These are phyloP conservation scores for Salix purpurea DNA, from an alignment of 345 rosid genomes.

Conservation along the genomic window DNA sequence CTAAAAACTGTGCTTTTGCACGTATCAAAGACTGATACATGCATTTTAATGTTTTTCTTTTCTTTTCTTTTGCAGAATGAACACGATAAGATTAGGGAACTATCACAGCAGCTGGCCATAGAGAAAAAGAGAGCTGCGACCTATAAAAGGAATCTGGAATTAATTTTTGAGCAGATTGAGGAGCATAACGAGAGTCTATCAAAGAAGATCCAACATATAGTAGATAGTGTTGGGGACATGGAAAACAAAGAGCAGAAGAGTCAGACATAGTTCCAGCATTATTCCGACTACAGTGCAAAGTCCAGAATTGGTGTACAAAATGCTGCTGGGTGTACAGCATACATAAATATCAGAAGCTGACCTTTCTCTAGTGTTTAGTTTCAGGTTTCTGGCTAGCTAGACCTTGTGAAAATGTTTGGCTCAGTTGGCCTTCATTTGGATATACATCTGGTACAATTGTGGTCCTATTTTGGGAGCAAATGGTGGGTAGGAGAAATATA, in stretches of 20 bases:
- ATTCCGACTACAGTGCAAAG: constrained; percentile 1
- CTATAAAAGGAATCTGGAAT: constrained; percentile 86
- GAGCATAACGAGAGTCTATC: constrained; percentile 77
- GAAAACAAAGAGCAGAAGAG: constrained; percentile 57
- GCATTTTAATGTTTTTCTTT: neutral
- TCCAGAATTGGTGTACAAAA: constrained; percentile 6
- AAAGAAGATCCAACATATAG: constrained; percentile 78
- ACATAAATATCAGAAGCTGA: neutral
- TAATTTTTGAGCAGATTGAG: constrained; percentile 86
- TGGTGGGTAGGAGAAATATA: constrained; percentile 4
- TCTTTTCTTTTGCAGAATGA: constrained; percentile 53
- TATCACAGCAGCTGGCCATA: constrained; percentile 80
- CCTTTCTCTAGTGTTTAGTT: neutral
- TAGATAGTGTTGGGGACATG: constrained; percentile 63
- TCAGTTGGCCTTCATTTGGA: constrained; percentile 7
- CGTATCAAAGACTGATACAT: neutral
- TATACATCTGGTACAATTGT: neutral
- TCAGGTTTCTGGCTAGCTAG: constrained; percentile 9
- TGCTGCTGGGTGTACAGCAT: neutral
- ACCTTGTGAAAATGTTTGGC: constrained; percentile 1
- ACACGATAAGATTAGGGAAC: constrained; percentile 82
- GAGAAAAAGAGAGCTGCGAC: constrained; percentile 91
- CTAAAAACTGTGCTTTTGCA: neutral
- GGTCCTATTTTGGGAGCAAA: constrained; percentile 4
- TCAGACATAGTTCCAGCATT: constrained; percentile 36